Evolutionary conservation across 116 monocot species (phyloP).

Genomic region (Trichopus zeylanicus): DNA sequence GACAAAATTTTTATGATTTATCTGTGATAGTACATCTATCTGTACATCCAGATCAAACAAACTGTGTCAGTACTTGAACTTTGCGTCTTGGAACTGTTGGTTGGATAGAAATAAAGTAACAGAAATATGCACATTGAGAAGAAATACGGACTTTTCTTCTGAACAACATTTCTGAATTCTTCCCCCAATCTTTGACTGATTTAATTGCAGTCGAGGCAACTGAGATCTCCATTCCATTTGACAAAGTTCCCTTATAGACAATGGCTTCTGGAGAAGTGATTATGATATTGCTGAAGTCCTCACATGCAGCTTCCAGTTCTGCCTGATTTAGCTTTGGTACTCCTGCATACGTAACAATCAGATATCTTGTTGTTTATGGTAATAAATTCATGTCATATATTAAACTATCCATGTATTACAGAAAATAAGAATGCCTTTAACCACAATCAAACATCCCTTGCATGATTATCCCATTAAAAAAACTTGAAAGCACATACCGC

Average conservation of each 20-base stretch:
- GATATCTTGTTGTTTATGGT: neutral
- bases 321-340: slow-evolving; percentile 72
- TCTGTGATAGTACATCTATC: slow-evolving; percentile 32
- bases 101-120: neutral
- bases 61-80: neutral
- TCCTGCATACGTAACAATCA: slow-evolving; percentile 27
- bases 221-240: slow-evolving; percentile 49
- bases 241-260: slow-evolving; percentile 51
- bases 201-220: slow-evolving; percentile 24
- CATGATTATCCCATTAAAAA: too few relatives aligned
- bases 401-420: neutral
- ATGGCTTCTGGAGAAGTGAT: slow-evolving; percentile 16
- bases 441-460: neutral
- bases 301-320: slow-evolving; percentile 70
- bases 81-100: neutral
- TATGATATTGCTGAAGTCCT: slow-evolving; percentile 59
- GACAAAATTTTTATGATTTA: slow-evolving; percentile 56
- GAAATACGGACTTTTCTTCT: slow-evolving; percentile 30
- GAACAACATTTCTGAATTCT: slow-evolving; percentile 25
- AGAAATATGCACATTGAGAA: neutral
- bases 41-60: slow-evolving; percentile 10
- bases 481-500: neutral
- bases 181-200: slow-evolving; percentile 40
- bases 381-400: neutral
- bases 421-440: neutral